Conservation (phyloP, 176 grass and related monocot genomes). For the Tillandsia fasciculata region DNA sequence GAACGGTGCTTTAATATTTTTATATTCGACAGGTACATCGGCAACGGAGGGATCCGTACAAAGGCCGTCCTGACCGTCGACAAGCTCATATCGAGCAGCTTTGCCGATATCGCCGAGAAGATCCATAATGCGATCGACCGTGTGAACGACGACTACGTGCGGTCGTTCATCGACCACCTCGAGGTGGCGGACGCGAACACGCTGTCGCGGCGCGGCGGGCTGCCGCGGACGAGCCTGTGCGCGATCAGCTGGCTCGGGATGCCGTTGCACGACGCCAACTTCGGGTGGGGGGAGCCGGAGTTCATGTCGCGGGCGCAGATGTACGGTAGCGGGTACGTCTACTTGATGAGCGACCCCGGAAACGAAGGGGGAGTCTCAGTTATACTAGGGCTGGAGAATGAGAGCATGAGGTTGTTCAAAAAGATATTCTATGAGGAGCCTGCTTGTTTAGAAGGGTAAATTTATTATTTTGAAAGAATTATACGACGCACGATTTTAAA, state of each 20-base stretch:
- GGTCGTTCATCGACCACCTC: conserved; percentile 14
- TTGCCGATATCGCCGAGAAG: not conserved
- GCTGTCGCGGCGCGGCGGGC: not conserved
- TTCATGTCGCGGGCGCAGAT: conserved; percentile 56
- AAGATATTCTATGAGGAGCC: conserved; percentile 49
- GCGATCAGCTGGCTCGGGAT: conserved; percentile 60
- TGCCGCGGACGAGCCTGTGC: conserved; percentile 40
- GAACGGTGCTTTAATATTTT: not conserved
- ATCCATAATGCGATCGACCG: conserved; percentile 3
- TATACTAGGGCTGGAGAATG: conserved; percentile 46
- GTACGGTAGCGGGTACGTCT: conserved; percentile 47
- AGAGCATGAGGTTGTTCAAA: conserved; percentile 57
- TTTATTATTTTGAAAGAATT: no score
- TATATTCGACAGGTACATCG: not conserved
- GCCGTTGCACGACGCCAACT: conserved; percentile 66
- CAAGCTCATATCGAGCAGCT: not conserved
- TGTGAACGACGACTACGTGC: conserved; percentile 15
- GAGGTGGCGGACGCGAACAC: not conserved
- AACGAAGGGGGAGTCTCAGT: conserved; percentile 43
- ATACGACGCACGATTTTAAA: no score
- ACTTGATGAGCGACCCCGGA: conserved; percentile 26
- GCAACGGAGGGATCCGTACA: not conserved
- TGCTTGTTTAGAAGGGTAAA: no score
- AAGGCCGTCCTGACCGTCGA: not conserved
- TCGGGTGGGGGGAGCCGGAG: conserved; percentile 45